These are phyloP conservation scores for Solanum paucissectum DNA, from an alignment of 257 asterid genomes.

Conservation along the genomic window DNA sequence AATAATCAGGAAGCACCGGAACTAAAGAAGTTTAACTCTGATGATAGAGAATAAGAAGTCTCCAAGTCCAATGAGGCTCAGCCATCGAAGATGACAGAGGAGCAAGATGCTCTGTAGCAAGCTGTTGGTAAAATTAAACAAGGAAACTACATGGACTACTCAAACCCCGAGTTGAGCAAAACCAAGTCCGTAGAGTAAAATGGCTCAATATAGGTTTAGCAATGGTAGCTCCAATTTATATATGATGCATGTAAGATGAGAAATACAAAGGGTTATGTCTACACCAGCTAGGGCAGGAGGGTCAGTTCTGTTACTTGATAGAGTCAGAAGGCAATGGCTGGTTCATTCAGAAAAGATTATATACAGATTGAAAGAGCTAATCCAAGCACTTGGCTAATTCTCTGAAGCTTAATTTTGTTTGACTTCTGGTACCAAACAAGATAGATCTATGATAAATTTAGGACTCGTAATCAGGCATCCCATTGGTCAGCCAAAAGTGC, in stretches of 20 bases:
- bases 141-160: not conserved
- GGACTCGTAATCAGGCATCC: not conserved
- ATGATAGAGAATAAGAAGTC: not conserved
- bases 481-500: not conserved
- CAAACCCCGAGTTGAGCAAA: not conserved
- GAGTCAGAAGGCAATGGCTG: not conserved
- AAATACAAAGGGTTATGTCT: not conserved
- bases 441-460: not conserved
- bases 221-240: not conserved
- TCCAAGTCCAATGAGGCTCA: not conserved
- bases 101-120: not conserved
- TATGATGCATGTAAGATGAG: not conserved
- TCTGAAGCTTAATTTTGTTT: not conserved
- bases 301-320: not conserved
- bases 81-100: not conserved
- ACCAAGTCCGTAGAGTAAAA: not conserved
- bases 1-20: not conserved
- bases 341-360: not conserved
- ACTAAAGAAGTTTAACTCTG: not conserved
- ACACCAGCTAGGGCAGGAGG: not conserved
- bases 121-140: not conserved
- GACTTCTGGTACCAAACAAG: not conserved
- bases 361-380: not conserved
- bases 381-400: not conserved
- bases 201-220: not conserved